phyloP scores from a whole-genome alignment of 495 filamentous ascomycete genomes.

The Evansstolkia leycettana region DNA sequence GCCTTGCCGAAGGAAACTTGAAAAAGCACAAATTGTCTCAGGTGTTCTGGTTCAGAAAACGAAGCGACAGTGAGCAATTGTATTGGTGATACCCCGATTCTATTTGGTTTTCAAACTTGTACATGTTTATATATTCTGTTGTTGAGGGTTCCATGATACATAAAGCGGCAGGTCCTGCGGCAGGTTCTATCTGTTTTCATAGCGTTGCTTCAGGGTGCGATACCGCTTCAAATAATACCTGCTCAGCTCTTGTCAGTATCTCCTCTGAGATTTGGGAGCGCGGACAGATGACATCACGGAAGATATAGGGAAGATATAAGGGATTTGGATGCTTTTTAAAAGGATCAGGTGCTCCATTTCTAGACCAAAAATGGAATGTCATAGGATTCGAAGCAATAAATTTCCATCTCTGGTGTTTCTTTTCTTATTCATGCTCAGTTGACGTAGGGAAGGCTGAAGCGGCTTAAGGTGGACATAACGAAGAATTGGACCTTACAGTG shows the following conservation, averaged over 20 bases:
- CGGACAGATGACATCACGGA: too few species aligned
- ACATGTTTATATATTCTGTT: slow-evolving; percentile 2
- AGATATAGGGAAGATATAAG: too few species aligned
- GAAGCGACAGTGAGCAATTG: slow-evolving; percentile 22
- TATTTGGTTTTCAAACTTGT: slow-evolving; percentile 9
- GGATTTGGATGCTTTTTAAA: too few species aligned
- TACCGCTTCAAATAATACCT: slow-evolving; percentile 96
- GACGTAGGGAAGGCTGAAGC: too few species aligned
- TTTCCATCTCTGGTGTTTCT: too few species aligned
- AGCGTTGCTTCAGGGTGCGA: slow-evolving; percentile 73
- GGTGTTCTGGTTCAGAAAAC: slow-evolving; percentile 19
- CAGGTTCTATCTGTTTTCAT: slow-evolving; percentile 34
- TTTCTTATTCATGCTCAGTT: too few species aligned
- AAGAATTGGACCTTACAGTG: slow-evolving; percentile 50
- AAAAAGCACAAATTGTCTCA: slow-evolving; percentile 8
- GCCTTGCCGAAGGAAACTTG: slow-evolving; percentile 7
- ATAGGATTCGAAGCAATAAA: too few species aligned
- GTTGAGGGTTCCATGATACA: slow-evolving; percentile 7
- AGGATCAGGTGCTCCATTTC: too few species aligned
- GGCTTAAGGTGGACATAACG: too few species aligned
- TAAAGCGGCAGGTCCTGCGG: slow-evolving; percentile 4
- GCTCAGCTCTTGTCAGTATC: slow-evolving; percentile 9
- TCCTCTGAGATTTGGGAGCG: neutral
- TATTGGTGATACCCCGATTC: slow-evolving; percentile 35
- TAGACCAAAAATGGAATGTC: too few species aligned